Evolutionary conservation across 1,284 basidiomycete species (phyloP), one percentile per base, ranked within the genome.

Genomic region (Gastroboletus turbinatus): DNA sequence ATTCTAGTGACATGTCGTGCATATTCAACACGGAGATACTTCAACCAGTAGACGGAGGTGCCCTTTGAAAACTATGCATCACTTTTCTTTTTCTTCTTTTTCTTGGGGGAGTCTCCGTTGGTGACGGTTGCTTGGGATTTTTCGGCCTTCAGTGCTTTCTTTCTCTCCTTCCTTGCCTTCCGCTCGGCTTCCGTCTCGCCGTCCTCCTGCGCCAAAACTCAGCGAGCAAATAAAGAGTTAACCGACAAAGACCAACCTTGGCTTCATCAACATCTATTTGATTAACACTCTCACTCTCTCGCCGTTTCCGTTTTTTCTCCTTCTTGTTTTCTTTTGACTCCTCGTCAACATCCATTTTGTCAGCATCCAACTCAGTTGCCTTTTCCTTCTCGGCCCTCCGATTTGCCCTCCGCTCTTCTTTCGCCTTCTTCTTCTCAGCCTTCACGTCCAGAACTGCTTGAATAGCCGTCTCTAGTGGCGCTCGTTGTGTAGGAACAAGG

Each of bases 401-500:
- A 75, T 85, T 87, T 44, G 82, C 84, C 64, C 73, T 81, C 75
- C 82, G 83, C 76, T 91, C 91, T 77, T 94, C 89, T 78, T 92
- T 92, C 35, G 82, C 82, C 66, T 77, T 83, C 73, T 78, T 80
- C 76, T 88, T 89, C 71, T 90, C 88, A 61, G 87, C 88, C 76
- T 91, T 91, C 57, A 89, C 87, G 57, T 91, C 86, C 64, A 85
- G 70, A 38, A 83, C 90, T 30, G 78, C 84, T 73, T 84, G 78
- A 27, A 84, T 70, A 9, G 89, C 88, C 32, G 78, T 73, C 63
- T 89, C 83, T 65, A 85, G 77, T 35, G 88, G 84, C 61, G 87
- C 85, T 49, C 92, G 84, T 75, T 96, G 92, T 36, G 95, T 90
- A 38, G 93, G 81, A 47, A 95, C 82, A 48, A 94, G 77, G 63